These are phyloP conservation scores for Vinca major DNA, from an alignment of 305 asterid genomes.

Conservation along the genomic window DNA sequence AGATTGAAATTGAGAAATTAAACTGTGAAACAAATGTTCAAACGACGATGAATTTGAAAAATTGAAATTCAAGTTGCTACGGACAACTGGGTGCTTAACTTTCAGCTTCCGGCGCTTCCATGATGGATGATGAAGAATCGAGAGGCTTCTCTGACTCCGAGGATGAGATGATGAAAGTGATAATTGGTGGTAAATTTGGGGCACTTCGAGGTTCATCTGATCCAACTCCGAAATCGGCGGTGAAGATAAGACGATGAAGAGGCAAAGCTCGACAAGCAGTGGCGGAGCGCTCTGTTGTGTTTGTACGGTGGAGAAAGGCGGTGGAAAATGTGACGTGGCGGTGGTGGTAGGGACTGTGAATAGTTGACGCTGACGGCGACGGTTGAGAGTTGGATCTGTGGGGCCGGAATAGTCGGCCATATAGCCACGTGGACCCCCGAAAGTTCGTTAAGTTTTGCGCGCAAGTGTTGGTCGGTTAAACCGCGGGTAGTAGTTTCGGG, in stretches of 20 bases:
- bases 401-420: constrained; percentile 7
- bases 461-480: background rate
- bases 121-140: constrained; percentile 23
- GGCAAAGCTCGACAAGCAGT: background rate
- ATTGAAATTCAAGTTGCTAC: constrained; percentile 20
- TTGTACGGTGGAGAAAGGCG: constrained; percentile 17
- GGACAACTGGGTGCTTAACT: constrained; percentile 21
- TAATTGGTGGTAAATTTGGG: constrained; percentile 7
- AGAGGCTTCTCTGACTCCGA: background rate
- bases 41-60: constrained; percentile 31
- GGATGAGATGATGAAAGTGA: constrained; percentile 23
- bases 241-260: background rate
- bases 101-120: constrained; percentile 66
- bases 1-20: constrained; percentile 53
- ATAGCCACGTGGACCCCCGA: background rate
- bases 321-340: constrained; percentile 16
- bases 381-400: constrained; percentile 7
- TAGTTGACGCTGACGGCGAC: background rate
- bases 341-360: constrained; percentile 16
- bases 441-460: constrained; percentile 1
- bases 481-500: background rate
- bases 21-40: constrained; percentile 33
- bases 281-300: constrained; percentile 1
- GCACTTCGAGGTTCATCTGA: constrained; percentile 22
- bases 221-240: background rate